Base-by-base conservation (phyloP, 2,329 filamentous ascomycete species). In the Akanthomyces uredinophilus region DNA sequence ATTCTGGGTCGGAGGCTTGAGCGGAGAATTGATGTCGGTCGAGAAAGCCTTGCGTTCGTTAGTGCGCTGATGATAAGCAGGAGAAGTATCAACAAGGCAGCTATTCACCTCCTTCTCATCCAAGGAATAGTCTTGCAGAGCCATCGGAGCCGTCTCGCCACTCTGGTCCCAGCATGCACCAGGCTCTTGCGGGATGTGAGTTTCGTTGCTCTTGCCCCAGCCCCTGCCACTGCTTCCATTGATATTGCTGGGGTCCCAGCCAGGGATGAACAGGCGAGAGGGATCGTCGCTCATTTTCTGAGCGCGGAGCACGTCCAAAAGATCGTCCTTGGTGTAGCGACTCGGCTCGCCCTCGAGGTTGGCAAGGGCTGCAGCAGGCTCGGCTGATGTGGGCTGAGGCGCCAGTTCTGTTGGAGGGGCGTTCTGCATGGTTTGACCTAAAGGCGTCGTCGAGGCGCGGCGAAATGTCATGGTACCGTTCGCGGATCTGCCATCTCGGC, bases 161-260 rank as follows among this genome's bases (percentile, higher is more conserved):
- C 83, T 82, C 63, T 83, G 77, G 71, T 96, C 91, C 95, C 94
- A 99, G 74, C 93, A 98, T 47, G 94, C 85, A 65, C 95, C 92
- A n/a, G 93, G 91, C 50, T 94, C 92, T 70, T 90, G 86, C 63
- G 87, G 87, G 65, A 83, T 80, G 65, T 92, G 89, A 63, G 83
- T 83, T 66, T 97, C 92, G 63, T 85, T 84, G 67, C 81, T 83
- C 74, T 93, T 92, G 57, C 90, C 90, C 92, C 92, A 96, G 60
- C 85, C 83, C 73, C 87, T 76, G 74, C 84, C 68, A 67, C 79
- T 70, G 74, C 81, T 70, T 72, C 88, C 87, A 68, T 92, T 92
- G 46, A 86, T 78, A 56, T 87, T 83, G 63, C 87, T 84, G 32
- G 92, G 91, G 72, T 91, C 88, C 92, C 92, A 97, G 64, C 87